Conservation (phyloP, 192 early-diverging fungal species). For the Linnemannia hyalina region DNA sequence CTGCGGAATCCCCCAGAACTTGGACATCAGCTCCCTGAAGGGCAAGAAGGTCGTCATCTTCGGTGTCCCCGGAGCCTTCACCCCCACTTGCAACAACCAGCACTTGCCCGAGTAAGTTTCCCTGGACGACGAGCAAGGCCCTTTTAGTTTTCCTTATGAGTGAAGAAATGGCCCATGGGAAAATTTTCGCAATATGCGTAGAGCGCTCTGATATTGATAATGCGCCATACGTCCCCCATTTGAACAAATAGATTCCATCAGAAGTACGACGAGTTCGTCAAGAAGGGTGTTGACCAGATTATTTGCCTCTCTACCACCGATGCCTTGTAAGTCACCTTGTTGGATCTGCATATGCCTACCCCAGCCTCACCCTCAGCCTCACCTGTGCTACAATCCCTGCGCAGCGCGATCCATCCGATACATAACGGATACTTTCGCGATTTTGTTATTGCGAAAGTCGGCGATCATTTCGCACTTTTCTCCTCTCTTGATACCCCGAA, state of each 20-base stretch:
- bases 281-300: conserved; percentile 79
- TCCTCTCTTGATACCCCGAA: not conserved
- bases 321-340: conserved; percentile 62
- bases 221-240: not conserved
- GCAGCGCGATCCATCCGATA: not conserved
- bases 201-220: not conserved
- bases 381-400: not conserved
- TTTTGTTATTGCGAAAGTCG: too few species aligned
- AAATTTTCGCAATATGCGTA: not conserved
- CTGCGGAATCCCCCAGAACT: conserved; percentile 48
- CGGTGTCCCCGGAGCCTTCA: conserved; percentile 76
- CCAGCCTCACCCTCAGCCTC: not conserved
- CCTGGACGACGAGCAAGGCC: not conserved
- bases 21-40: conserved; percentile 65
- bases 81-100: conserved; percentile 67
- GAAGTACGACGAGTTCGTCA: conserved; percentile 66
- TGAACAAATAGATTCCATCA: conserved; percentile 63
- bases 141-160: not conserved
- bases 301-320: conserved; percentile 74
- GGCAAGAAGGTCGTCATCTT: conserved; percentile 77
- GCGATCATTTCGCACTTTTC: not conserved
- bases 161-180: not conserved
- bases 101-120: conserved; percentile 67
- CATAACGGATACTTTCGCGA: not conserved
- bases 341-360: conserved; percentile 20